These are phyloP conservation scores for Helicosporidium sp. DNA, from an alignment of 139 green algal genomes.

Conservation along the genomic window DNA sequence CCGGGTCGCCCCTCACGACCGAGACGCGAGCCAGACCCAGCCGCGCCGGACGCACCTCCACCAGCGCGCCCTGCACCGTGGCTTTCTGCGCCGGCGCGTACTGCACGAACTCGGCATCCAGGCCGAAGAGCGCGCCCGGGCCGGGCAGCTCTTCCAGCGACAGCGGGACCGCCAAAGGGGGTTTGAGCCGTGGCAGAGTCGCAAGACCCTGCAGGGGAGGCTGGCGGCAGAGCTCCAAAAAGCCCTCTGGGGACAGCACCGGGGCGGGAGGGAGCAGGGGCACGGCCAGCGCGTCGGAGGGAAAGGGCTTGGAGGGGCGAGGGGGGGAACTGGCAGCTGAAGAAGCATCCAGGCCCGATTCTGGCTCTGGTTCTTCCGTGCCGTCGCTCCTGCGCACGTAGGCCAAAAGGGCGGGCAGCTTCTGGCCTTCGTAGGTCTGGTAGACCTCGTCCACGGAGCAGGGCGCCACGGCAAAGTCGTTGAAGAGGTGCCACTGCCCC, in stretches of 20 bases:
- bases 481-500: constrained; percentile 80
- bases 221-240: constrained; percentile 33
- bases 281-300: not conserved
- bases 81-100: constrained; percentile 37
- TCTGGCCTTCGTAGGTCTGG: constrained; percentile 44
- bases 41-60: constrained; percentile 16
- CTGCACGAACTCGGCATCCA: constrained; percentile 88
- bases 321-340: too few relatives aligned
- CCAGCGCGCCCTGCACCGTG: not conserved
- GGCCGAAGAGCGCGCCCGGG: constrained; percentile 51
- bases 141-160: constrained; percentile 27
- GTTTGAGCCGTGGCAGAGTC: too few relatives aligned
- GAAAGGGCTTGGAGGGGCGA: too few relatives aligned
- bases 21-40: constrained; percentile 68
- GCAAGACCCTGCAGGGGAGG: constrained; percentile 29
- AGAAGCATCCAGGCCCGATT: too few relatives aligned
- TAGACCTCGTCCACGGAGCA: constrained; percentile 20
- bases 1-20: constrained; percentile 61
- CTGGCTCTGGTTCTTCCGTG: not conserved
- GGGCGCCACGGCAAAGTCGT: constrained; percentile 57
- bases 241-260: constrained; percentile 30
- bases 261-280: constrained; percentile 5
- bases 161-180: constrained; percentile 20
- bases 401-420: constrained; percentile 65
- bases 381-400: constrained; percentile 35